phyloP scores from a whole-genome alignment of 2,329 filamentous ascomycete genomes.

The Seiridium unicorne region DNA sequence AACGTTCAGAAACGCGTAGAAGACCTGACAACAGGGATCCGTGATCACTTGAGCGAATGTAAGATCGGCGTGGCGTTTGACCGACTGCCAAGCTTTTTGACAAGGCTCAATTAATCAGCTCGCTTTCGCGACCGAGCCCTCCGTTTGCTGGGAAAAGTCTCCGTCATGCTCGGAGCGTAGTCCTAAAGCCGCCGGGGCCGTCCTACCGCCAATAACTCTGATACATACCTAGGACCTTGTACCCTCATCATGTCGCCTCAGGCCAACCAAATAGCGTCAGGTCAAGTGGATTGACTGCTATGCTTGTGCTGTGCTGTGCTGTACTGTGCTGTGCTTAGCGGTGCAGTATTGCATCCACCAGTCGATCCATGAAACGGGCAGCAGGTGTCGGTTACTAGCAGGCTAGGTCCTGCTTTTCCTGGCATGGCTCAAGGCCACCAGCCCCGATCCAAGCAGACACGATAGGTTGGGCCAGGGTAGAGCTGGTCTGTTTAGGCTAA shows the following conservation, averaged over 20 bases:
- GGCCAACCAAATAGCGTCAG: too few species aligned
- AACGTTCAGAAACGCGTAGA: conserved; percentile 1
- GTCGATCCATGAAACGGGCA: too few species aligned
- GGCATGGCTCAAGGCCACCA: neutral
- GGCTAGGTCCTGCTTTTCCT: neutral
- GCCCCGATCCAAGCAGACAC: neutral
- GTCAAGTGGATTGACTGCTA: too few species aligned
- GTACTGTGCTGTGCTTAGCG: too few species aligned
- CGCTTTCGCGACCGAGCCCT: neutral
- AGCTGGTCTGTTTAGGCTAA: neutral
- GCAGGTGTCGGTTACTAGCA: neutral
- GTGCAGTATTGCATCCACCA: too few species aligned
- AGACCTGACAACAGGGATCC: neutral
- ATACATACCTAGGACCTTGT: too few species aligned
- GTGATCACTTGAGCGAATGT: conserved; percentile 4
- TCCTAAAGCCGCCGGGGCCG: neutral
- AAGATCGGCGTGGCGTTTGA: conserved; percentile 9
- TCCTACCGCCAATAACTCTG: neutral
- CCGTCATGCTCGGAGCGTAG: neutral
- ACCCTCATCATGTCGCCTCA: too few species aligned
- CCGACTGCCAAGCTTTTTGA: conserved; percentile 8
- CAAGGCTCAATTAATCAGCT: conserved; percentile 10
- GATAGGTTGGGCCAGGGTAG: neutral
- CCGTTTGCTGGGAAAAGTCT: neutral
- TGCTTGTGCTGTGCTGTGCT: too few species aligned